Evolutionary conservation across 1,284 basidiomycete species (phyloP).

Genomic region (Phellopilus nigrolimitatus): DNA sequence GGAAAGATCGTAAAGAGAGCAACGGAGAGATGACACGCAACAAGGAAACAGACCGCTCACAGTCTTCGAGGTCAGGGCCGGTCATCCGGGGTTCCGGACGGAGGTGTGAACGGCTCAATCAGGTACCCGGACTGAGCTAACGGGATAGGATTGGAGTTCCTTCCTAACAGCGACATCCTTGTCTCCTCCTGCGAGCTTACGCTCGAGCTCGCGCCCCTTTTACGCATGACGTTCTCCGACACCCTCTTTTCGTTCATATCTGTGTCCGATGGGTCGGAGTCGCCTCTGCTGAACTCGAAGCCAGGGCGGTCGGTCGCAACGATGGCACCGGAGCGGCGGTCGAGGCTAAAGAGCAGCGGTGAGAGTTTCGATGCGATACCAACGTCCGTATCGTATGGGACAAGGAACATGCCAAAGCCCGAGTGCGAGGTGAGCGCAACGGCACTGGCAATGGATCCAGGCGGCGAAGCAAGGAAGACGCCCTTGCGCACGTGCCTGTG

Average conservation of each 20-base stretch:
- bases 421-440: slow-evolving; percentile 54
- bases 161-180: background rate
- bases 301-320: slow-evolving; percentile 41
- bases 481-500: slow-evolving; percentile 43
- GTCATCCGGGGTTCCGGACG: background rate
- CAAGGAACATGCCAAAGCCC: slow-evolving; percentile 56
- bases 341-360: slow-evolving; percentile 53
- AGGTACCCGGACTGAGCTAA: slow-evolving; percentile 13
- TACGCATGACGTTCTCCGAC: background rate
- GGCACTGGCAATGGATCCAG: slow-evolving; percentile 53
- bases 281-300: slow-evolving; percentile 2
- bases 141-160: no score
- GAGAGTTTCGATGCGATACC: slow-evolving; percentile 43
- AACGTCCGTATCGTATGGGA: slow-evolving; percentile 49
- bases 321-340: slow-evolving; percentile 56
- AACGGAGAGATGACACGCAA: no score
- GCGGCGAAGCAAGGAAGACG: slow-evolving; percentile 49
- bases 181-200: slow-evolving; percentile 3
- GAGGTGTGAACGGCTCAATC: slow-evolving; percentile 17
- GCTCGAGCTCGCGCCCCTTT: background rate
- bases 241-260: slow-evolving; percentile 8
- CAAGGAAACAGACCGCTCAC: no score
- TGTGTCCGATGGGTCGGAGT: background rate
- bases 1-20: no score
- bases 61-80: no score